Base-by-base conservation (phyloP, 2,329 filamentous ascomycete genomes). In the Neopestalotiopsis sp. region DNA sequence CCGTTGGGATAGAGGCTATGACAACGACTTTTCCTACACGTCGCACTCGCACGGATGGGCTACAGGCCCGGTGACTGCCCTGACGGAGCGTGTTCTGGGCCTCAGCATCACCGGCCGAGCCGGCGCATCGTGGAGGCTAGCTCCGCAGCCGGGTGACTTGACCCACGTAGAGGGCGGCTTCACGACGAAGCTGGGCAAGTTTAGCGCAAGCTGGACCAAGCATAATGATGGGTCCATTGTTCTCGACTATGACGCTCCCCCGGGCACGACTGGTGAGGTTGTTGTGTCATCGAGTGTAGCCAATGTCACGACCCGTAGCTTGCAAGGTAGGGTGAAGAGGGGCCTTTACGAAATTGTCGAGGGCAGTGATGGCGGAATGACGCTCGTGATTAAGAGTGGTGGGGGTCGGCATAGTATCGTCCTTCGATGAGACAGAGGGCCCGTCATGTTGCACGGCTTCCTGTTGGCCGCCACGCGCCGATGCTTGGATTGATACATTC, bases 41-140 rank as follows among this genome's bases (percentile, higher is more conserved):
- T 83, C 80, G n/a, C 85, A 86, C 70, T 78, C 84, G 14, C 84
- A 87, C 73, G 84, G 85, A 9, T 87, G 85, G 85, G 81, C 81
- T 10, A 82, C 81, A 0, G 85, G 85, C 0, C 85, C 85, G 12
- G 84, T 84, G 1, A 81, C 80, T 58, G 82, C 84, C 1, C 73
- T 87, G 68, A 85, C 81, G 0, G 79, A 82, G 64, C 79, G 79
- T 32, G 75, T 85, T 24, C 76, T 86, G 2, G 85, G 85, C 0
- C 73, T 86, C 5, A 76, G 76, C 67, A 73, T 85, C 24, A 79
- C 78, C 0, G 72, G 74, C 1, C 77, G 77, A 2, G 77, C 76
- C 10, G 82, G 82, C 0, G 75, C 74, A 38, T 73, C 73, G 13
- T 84, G 81, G 80, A 69, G 69, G 30, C 76, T 84, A 17, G 78